phyloP scores from a whole-genome alignment of 2,329 filamentous ascomycete genomes.

The Colletotrichum neosansevieriae region DNA sequence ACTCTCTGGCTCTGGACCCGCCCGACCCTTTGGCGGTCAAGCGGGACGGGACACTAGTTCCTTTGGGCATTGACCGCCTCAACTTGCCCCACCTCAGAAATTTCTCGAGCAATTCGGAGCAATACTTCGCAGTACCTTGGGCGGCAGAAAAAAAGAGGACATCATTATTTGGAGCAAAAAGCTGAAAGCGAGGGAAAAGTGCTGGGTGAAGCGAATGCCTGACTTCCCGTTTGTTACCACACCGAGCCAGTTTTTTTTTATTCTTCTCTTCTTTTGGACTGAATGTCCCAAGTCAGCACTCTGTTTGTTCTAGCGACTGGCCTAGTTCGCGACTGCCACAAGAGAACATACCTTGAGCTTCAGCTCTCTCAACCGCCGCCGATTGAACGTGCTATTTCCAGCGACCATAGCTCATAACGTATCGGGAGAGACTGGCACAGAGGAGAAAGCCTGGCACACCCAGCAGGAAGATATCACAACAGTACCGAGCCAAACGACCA shows the following conservation, averaged over 20 bases:
- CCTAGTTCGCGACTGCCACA: not conserved
- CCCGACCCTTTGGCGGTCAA: slow-evolving; percentile 14
- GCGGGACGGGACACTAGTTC: not conserved
- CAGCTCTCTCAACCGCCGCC: too few species aligned
- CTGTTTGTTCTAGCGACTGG: slow-evolving; percentile 5
- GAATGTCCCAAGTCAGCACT: slow-evolving; percentile 4
- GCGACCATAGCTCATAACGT: too few species aligned
- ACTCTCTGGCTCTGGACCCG: not conserved
- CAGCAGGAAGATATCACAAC: not conserved
- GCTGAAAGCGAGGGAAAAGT: not conserved
- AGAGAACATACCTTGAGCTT: too few species aligned
- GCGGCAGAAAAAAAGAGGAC: slow-evolving; percentile 11
- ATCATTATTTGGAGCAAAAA: not conserved
- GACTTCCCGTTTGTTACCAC: not conserved
- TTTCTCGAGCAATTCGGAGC: slow-evolving; percentile 25
- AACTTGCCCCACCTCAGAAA: slow-evolving; percentile 14
- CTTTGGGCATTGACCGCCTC: slow-evolving; percentile 11
- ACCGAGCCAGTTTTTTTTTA: not conserved
- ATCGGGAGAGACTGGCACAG: too few species aligned
- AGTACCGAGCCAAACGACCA: too few species aligned
- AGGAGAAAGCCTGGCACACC: not conserved
- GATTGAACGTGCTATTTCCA: too few species aligned
- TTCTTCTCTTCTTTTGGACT: not conserved
- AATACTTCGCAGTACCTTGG: not conserved
- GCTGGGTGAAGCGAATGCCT: slow-evolving; percentile 1